phyloP scores from a whole-genome alignment of 805 yeast genomes.

The Cyberlindnera xylosilytica region DNA sequence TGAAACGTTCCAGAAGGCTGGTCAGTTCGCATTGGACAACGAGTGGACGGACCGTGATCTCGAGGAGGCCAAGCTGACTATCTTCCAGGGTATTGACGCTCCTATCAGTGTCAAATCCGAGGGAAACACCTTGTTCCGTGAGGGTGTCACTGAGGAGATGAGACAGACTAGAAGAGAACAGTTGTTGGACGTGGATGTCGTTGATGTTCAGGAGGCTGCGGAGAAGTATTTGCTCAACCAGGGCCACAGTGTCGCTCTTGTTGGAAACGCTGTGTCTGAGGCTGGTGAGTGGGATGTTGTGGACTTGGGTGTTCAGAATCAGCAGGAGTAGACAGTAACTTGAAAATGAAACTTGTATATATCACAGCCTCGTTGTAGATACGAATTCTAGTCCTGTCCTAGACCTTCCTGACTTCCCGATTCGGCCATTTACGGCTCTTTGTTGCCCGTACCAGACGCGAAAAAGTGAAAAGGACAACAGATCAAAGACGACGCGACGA shows the following conservation, averaged over 20 bases:
- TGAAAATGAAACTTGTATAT: not conserved
- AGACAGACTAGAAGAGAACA: conserved; percentile 76
- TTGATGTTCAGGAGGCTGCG: conserved; percentile 64
- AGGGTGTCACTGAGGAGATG: conserved; percentile 74
- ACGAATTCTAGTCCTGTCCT: no score
- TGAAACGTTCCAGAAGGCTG: conserved; percentile 51
- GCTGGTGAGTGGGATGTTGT: conserved; percentile 21
- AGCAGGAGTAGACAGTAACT: conserved; percentile 3
- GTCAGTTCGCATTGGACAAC: conserved; percentile 43
- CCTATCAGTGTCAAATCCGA: conserved; percentile 81
- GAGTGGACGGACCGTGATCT: conserved; percentile 61
- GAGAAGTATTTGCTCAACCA: conserved; percentile 53
- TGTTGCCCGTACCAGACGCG: not conserved
- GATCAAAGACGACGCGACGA: no score
- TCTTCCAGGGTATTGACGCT: conserved; percentile 90
- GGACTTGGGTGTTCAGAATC: conserved; percentile 19
- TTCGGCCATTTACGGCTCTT: no score
- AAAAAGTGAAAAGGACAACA: conserved; percentile 9
- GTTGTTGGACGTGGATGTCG: conserved; percentile 60
- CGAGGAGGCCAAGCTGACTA: conserved; percentile 85
- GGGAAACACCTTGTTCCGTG: conserved; percentile 62
- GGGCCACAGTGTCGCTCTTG: conserved; percentile 37
- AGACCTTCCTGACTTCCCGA: no score
- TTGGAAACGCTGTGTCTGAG: conserved; percentile 33
- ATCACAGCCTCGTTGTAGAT: not conserved